Evolutionary conservation across 108 stramenopile species (phyloP).

Genomic region (Fragilariopsis cylindrus): DNA sequence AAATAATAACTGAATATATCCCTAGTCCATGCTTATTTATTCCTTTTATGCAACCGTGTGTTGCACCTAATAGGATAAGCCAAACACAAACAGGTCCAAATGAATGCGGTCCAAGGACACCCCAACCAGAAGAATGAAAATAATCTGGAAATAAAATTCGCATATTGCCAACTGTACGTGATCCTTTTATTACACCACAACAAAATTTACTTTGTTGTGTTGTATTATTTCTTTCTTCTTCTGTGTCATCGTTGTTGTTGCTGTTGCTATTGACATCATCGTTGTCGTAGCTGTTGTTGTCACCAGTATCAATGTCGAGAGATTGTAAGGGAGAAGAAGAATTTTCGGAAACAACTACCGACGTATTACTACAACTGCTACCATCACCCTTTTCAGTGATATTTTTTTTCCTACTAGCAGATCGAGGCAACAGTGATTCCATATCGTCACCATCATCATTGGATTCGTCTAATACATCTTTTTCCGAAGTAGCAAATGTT

Average conservation of each 20-base stretch:
- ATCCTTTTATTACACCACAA: slow-evolving; percentile 1
- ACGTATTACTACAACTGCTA: no score
- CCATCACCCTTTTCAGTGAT: no score
- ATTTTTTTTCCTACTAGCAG: no score
- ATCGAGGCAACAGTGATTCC: slow-evolving; percentile 20
- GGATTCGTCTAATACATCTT: not conserved
- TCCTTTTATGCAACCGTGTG: slow-evolving; percentile 43
- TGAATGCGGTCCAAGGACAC: slow-evolving; percentile 79
- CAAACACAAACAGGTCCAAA: slow-evolving; percentile 70
- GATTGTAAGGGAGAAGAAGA: not conserved
- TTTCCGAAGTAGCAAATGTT: no score
- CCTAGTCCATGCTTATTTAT: slow-evolving; percentile 40
- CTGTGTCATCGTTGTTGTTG: not conserved
- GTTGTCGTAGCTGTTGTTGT: not conserved
- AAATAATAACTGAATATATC: slow-evolving; percentile 42
- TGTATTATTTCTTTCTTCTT: not conserved
- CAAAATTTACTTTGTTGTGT: not conserved
- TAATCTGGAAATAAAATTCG: slow-evolving; percentile 56
- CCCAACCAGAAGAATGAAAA: slow-evolving; percentile 53
- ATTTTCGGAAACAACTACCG: not conserved
- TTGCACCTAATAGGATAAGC: slow-evolving; percentile 43
- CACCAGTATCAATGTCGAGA: not conserved
- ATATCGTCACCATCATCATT: slow-evolving; percentile 11
- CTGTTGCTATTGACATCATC: not conserved
- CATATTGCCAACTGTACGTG: slow-evolving; percentile 52